These are phyloP conservation scores for Ganoderma lucidum DNA, from an alignment of 1,284 basidiomycete genomes.

Conservation along the genomic window DNA sequence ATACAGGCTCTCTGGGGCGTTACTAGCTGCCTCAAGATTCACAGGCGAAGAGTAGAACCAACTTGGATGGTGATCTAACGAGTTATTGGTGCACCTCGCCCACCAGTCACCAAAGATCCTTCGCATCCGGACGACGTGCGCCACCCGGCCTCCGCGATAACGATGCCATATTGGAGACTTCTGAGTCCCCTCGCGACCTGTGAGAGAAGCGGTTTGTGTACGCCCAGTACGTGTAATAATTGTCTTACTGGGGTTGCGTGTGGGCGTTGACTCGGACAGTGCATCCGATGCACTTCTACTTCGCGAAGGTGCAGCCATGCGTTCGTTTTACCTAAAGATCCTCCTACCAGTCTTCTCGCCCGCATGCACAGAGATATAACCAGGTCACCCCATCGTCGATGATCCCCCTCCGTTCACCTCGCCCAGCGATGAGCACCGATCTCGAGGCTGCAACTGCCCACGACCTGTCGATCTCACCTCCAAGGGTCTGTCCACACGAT, in stretches of 20 bases:
- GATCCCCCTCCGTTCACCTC: not conserved
- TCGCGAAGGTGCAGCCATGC: not conserved
- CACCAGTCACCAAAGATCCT: not conserved
- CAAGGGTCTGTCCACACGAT: not conserved
- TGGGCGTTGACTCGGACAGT: not conserved
- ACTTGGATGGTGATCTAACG: too few relatives aligned
- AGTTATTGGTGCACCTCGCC: too few relatives aligned
- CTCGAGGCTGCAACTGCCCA: not conserved
- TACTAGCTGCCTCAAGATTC: too few relatives aligned
- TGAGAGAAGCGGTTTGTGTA: not conserved
- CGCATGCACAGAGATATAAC: not conserved
- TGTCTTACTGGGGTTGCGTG: not conserved
- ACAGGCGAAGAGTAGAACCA: too few relatives aligned
- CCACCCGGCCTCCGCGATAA: not conserved
- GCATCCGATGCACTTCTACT: not conserved
- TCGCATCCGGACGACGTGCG: not conserved
- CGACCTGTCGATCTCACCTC: not conserved
- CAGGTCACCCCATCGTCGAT: not conserved
- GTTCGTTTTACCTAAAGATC: not conserved
- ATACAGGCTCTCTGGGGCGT: too few relatives aligned
- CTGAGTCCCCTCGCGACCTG: too few relatives aligned
- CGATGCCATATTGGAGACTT: not conserved
- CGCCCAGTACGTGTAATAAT: not conserved
- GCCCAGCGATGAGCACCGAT: not conserved
- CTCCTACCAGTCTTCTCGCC: not conserved